Percentiles rank a stretch among this genome's conserved stretches.
Conservation (phyloP, 2,329 filamentous ascomycete species). For the Parastagonospora avenae region DNA sequence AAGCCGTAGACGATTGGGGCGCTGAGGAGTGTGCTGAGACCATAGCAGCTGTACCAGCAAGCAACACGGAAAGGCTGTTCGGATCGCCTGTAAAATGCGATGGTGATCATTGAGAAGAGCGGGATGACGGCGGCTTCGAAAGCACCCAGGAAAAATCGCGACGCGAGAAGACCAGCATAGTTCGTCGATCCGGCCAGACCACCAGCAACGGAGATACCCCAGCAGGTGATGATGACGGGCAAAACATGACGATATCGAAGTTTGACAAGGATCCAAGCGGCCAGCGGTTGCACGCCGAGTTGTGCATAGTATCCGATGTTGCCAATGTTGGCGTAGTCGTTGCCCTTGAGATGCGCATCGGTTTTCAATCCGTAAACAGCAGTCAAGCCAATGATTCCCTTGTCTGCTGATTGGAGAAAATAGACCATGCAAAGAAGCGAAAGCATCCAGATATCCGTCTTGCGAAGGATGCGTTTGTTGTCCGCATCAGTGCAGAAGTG, state of each 20-base stretch:
- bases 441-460: slow-evolving; percentile 28
- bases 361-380: slow-evolving; percentile 58
- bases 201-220: slow-evolving; percentile 50
- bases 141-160: slow-evolving; percentile 29
- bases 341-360: slow-evolving; percentile 46
- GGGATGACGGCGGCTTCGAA: slow-evolving; percentile 35
- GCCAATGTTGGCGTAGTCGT: slow-evolving; percentile 55
- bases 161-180: slow-evolving; percentile 26
- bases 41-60: slow-evolving; percentile 72
- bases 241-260: slow-evolving; percentile 35
- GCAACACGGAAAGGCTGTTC: slow-evolving; percentile 24
- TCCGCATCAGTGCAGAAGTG: slow-evolving; percentile 27
- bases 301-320: slow-evolving; percentile 58
- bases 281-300: slow-evolving; percentile 58
- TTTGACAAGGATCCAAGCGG: slow-evolving; percentile 56
- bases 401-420: slow-evolving; percentile 51
- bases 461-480: slow-evolving; percentile 27
- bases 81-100: slow-evolving; percentile 27
- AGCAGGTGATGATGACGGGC: slow-evolving; percentile 49
- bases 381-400: slow-evolving; percentile 55
- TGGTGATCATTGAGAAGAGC: slow-evolving; percentile 33
- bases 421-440: slow-evolving; percentile 32
- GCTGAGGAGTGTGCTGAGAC: slow-evolving; percentile 63
- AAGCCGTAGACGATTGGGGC: slow-evolving; percentile 67
- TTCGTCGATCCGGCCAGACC: slow-evolving; percentile 24